These are phyloP conservation scores for Phtheirospermum japonicum DNA, from an alignment of 257 asterid species.

Conservation along the genomic window DNA sequence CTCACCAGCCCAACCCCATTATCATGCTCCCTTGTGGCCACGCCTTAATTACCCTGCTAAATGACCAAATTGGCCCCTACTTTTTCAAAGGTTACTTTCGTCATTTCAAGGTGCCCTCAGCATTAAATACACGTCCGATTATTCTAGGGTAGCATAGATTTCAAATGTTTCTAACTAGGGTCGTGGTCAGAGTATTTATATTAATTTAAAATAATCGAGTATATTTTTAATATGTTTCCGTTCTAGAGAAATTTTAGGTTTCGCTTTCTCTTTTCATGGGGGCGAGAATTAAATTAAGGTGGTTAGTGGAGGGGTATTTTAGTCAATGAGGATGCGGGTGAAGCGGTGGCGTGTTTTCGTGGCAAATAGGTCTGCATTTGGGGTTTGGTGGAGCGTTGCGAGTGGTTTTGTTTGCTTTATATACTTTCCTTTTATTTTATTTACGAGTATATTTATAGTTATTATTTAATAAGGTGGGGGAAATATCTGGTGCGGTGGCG, in stretches of 20 bases:
- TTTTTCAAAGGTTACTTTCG: slow-evolving; percentile 12
- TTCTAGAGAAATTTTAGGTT: neutral
- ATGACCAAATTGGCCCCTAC: slow-evolving; percentile 20
- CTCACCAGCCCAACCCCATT: slow-evolving; percentile 8
- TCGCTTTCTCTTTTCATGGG: no score
- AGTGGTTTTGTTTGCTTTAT: slow-evolving; percentile 31
- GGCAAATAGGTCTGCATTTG: slow-evolving; percentile 46
- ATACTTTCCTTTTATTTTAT: neutral
- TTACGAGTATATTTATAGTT: neutral
- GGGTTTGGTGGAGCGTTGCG: slow-evolving; percentile 56
- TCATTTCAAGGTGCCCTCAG: slow-evolving; percentile 14
- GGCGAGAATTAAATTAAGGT: neutral
- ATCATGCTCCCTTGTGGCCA: neutral
- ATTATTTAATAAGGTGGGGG: neutral
- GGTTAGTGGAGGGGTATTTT: slow-evolving; percentile 32
- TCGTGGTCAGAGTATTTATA: neutral
- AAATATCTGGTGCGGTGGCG: slow-evolving; percentile 28
- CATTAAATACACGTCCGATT: neutral
- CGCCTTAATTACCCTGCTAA: neutral
- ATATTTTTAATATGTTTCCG: neutral
- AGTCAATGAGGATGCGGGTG: slow-evolving; percentile 21
- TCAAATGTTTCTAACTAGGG: neutral
- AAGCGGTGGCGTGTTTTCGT: slow-evolving; percentile 51
- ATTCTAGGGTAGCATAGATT: no score
- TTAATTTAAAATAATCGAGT: neutral